A percentile compares a stretch with the other conserved stretches of the same genome.
phyloP scores from a whole-genome alignment of 768 basidiomycete genomes.

The Mycena belliarum region DNA sequence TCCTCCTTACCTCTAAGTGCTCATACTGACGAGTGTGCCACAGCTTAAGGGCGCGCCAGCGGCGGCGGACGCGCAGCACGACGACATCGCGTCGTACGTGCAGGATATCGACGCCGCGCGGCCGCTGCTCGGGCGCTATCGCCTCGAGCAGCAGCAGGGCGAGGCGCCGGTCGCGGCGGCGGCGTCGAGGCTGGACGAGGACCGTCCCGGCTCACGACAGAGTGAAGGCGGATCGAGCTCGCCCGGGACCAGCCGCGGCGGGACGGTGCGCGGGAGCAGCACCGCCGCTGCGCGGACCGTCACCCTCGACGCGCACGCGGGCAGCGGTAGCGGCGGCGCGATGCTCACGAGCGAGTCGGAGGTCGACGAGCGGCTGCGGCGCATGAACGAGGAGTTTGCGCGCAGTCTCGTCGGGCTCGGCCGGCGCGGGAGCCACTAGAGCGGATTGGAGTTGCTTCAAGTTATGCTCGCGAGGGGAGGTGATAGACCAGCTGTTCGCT shows the following conservation, averaged over 20 bases:
- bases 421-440: neutral
- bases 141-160: constrained; percentile 17
- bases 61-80: constrained; percentile 34
- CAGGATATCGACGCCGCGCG: constrained; percentile 74
- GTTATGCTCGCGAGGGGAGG: too few relatives aligned
- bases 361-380: constrained; percentile 61
- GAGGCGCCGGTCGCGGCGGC: neutral
- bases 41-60: constrained; percentile 4
- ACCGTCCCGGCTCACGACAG: neutral
- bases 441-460: too few relatives aligned
- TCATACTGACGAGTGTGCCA: neutral
- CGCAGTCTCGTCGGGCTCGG: constrained; percentile 64
- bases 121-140: constrained; percentile 52
- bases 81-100: constrained; percentile 77
- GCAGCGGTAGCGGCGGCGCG: constrained; percentile 40
- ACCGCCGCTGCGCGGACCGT: constrained; percentile 6
- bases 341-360: constrained; percentile 68
- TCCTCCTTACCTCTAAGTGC: neutral
- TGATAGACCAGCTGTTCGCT: too few relatives aligned
- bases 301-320: neutral
- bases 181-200: too few relatives aligned
- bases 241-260: constrained; percentile 15
- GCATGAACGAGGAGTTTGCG: constrained; percentile 71
- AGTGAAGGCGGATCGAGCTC: constrained; percentile 10
- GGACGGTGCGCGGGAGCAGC: constrained; percentile 17